Evolutionary conservation across 2,329 filamentous ascomycete genomes (phyloP).

Genomic region (Nothomitra cinnamomea): DNA sequence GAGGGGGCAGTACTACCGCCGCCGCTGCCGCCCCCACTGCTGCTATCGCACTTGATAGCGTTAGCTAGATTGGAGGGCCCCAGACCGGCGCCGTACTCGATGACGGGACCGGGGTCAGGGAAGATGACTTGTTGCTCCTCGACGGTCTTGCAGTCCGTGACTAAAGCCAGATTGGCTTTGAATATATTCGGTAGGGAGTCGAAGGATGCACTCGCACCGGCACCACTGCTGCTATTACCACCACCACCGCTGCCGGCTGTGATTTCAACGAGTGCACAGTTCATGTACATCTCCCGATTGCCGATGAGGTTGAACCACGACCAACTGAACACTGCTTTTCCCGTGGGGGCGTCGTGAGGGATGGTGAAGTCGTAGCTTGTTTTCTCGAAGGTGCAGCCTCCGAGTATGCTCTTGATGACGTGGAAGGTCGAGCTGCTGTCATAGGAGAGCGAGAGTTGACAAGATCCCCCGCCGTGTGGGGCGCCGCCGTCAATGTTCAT

Average conservation of each 20-base stretch:
- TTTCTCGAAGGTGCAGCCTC: conserved; percentile 34
- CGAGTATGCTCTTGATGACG: conserved; percentile 46
- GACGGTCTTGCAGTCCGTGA: too few species aligned
- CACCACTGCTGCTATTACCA: too few species aligned
- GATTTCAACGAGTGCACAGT: conserved; percentile 57
- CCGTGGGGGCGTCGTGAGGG: conserved; percentile 42
- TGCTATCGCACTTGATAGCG: too few species aligned
- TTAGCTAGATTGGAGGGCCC: too few species aligned
- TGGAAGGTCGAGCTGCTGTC: conserved; percentile 53
- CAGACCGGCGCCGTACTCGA: too few species aligned
- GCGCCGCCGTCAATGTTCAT: conserved; percentile 40
- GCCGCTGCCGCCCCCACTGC: too few species aligned
- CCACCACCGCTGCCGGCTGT: conserved; percentile 16
- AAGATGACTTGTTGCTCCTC: too few species aligned
- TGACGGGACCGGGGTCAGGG: too few species aligned
- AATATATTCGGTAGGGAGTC: conserved; percentile 24
- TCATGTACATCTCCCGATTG: conserved; percentile 78
- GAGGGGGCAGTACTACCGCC: too few species aligned
- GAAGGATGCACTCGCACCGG: not conserved
- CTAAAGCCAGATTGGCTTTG: conserved; percentile 20
- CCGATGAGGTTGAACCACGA: conserved; percentile 61
- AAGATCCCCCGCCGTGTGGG: conserved; percentile 52
- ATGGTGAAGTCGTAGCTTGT: conserved; percentile 46
- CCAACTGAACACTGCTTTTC: conserved; percentile 54
- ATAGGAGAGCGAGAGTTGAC: conserved; percentile 59